These are phyloP conservation scores for Silybum marianum DNA, from an alignment of 129 eudicot genomes.

Conservation along the genomic window DNA sequence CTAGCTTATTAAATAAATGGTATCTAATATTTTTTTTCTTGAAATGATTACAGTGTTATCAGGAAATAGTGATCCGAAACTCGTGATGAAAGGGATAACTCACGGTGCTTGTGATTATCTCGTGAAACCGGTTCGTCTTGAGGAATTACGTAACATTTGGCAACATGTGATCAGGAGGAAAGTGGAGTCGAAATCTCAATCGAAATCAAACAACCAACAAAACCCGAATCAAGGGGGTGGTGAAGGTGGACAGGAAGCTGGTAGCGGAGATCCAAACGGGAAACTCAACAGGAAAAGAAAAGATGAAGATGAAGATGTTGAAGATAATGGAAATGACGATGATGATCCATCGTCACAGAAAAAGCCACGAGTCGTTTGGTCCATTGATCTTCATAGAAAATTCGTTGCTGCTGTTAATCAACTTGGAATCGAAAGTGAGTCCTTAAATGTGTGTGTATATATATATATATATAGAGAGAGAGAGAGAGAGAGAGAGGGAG, in stretches of 20 bases:
- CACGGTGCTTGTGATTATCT: conserved; percentile 98
- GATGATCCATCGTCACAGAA: conserved; percentile 82
- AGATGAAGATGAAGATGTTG: conserved; percentile 85
- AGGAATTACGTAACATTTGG: conserved; percentile 96
- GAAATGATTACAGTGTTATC: conserved; percentile 75
- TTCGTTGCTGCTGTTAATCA: conserved; percentile 95
- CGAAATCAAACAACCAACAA: conserved; percentile 50
- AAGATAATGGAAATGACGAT: conserved; percentile 66
- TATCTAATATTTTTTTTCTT: conserved; percentile 26
- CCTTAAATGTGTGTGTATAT: neutral
- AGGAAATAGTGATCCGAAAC: conserved; percentile 88
- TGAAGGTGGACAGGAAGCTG: conserved; percentile 60
- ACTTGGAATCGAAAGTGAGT: conserved; percentile 89
- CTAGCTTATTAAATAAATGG: neutral
- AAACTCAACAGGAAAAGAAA: conserved; percentile 72
- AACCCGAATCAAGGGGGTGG: conserved; percentile 39
- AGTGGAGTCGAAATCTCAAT: conserved; percentile 56
- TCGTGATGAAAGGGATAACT: conserved; percentile 92
- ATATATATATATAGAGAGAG: too few species aligned
- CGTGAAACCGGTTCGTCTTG: conserved; percentile 91
- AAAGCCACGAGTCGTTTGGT: conserved; percentile 98
- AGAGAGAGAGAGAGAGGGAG: too few species aligned
- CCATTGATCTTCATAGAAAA: conserved; percentile 90
- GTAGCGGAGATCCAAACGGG: conserved; percentile 65
- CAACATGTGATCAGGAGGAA: conserved; percentile 87